phyloP scores from a whole-genome alignment of 345 rosid genomes.

The Lepidium aucheri region DNA sequence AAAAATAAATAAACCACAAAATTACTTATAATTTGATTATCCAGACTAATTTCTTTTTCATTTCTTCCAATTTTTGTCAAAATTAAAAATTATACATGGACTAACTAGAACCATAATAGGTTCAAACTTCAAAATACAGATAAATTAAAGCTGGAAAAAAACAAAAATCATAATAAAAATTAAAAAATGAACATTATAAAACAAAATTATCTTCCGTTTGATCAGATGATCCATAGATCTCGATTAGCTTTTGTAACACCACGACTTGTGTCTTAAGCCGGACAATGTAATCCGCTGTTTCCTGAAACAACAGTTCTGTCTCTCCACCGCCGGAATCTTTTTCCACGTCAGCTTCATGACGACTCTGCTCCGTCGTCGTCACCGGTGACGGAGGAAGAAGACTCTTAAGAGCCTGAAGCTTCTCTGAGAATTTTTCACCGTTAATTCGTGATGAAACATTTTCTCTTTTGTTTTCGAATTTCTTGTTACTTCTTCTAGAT shows the following conservation, averaged over 20 bases:
- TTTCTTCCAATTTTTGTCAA: background rate
- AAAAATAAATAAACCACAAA: background rate
- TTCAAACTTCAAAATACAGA: background rate
- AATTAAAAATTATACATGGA: slow-evolving; percentile 15
- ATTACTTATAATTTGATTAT: background rate
- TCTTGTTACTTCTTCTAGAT: slow-evolving; percentile 15
- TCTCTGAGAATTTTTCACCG: slow-evolving; percentile 42
- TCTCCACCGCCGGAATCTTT: slow-evolving; percentile 28
- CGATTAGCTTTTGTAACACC: slow-evolving; percentile 53
- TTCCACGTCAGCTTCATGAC: slow-evolving; percentile 4
- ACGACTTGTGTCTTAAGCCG: slow-evolving; percentile 56
- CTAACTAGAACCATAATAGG: slow-evolving; percentile 15
- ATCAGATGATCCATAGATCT: slow-evolving; percentile 48
- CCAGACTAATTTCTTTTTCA: background rate
- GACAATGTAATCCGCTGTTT: slow-evolving; percentile 79
- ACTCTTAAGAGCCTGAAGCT: slow-evolving; percentile 62
- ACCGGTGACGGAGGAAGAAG: slow-evolving; percentile 40
- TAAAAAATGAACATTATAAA: slow-evolving; percentile 21
- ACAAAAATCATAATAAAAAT: background rate
- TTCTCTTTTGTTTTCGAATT: background rate
- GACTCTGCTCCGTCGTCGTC: background rate
- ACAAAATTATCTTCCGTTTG: slow-evolving; percentile 15
- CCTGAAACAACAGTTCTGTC: slow-evolving; percentile 49
- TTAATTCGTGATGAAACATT: slow-evolving; percentile 4
- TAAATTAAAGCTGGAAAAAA: too few relatives aligned